Percentiles rank a stretch among this genome's conserved stretches.
Evolutionary conservation across 208 protist genomes (phyloP).

Genomic region (Wallacemonas rigidus): DNA sequence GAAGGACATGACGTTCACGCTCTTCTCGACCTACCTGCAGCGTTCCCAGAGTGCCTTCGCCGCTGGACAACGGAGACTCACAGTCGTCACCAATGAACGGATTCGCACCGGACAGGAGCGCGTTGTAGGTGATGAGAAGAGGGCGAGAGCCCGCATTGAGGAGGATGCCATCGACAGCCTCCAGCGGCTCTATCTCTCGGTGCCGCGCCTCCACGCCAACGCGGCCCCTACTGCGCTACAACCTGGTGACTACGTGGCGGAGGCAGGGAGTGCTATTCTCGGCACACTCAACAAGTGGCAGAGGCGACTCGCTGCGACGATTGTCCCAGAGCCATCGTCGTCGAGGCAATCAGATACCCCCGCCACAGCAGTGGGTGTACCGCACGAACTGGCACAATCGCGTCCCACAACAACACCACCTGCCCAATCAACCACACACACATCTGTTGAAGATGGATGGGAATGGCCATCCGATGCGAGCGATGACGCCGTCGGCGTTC

Average conservation of each 20-base stretch:
- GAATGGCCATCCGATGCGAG: too few relatives aligned
- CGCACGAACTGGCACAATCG: not conserved
- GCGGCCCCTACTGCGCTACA: not conserved
- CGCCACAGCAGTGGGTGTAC: not conserved
- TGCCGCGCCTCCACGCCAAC: not conserved
- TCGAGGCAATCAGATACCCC: not conserved
- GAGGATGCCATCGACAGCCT: constrained; percentile 6
- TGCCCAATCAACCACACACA: too few relatives aligned
- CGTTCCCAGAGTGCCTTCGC: not conserved
- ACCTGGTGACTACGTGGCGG: constrained; percentile 3
- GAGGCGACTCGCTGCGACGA: constrained; percentile 5
- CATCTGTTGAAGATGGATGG: too few relatives aligned
- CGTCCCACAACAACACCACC: too few relatives aligned
- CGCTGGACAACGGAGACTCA: not conserved
- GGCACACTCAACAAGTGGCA: constrained; percentile 9
- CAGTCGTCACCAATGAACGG: not conserved
- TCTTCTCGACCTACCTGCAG: not conserved
- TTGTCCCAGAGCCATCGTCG: not conserved
- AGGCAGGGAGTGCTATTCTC: constrained; percentile 9
- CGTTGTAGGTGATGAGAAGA: not conserved
- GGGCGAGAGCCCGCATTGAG: not conserved
- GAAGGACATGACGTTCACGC: constrained; percentile 16
- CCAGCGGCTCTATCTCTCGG: not conserved
- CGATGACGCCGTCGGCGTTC: not conserved
- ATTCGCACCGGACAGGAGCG: not conserved